These are phyloP conservation scores for Hypoxylon intermedium DNA, from an alignment of 495 filamentous ascomycete genomes.

Conservation along the genomic window DNA sequence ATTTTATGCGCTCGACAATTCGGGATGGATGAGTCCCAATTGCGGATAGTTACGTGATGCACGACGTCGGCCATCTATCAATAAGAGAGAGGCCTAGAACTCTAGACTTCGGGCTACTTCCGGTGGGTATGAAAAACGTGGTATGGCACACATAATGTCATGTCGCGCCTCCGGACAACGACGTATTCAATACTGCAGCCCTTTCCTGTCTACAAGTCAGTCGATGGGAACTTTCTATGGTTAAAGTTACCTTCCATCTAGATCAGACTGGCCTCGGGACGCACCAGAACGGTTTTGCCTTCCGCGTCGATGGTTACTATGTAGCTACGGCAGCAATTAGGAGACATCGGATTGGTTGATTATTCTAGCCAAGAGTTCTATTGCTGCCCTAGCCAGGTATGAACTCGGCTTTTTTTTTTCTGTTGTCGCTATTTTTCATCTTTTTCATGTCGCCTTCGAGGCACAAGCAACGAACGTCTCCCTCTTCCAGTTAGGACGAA, in stretches of 20 bases:
- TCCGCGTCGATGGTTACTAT: slow-evolving; percentile 20
- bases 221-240: slow-evolving; percentile 13
- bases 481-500: neutral
- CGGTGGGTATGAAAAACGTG: slow-evolving; percentile 29
- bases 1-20: neutral
- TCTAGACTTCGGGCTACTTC: neutral
- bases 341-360: slow-evolving; percentile 21
- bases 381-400: slow-evolving; percentile 4
- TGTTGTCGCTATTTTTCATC: neutral
- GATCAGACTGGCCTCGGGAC: slow-evolving; percentile 31
- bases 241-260: slow-evolving; percentile 33
- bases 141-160: slow-evolving; percentile 14
- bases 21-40: neutral
- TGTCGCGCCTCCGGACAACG: slow-evolving; percentile 3
- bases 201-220: slow-evolving; percentile 7
- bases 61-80: slow-evolving; percentile 6
- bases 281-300: slow-evolving; percentile 24
- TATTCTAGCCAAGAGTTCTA: slow-evolving; percentile 21
- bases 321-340: slow-evolving; percentile 21
- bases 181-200: neutral
- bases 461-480: neutral
- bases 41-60: slow-evolving; percentile 23
- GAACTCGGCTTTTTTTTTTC: slow-evolving; percentile 4
- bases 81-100: slow-evolving; percentile 13
- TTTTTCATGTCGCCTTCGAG: neutral